These are phyloP conservation scores for Sugiyamaella lignohabitans DNA, from an alignment of 805 yeast genomes.

Conservation along the genomic window DNA sequence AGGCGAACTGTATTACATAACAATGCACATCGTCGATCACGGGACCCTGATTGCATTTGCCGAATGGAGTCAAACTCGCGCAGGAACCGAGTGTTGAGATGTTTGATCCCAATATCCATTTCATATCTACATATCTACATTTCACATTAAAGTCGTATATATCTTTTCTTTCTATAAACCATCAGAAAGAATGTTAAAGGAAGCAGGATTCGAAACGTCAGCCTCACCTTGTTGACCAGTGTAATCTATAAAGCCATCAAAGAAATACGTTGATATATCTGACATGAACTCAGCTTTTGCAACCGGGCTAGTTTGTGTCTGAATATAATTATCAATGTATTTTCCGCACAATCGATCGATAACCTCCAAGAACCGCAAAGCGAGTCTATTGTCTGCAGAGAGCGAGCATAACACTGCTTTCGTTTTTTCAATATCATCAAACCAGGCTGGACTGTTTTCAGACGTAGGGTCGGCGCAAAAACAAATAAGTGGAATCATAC, in stretches of 20 bases:
- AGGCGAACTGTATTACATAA: too few species aligned
- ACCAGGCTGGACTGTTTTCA: conserved; percentile 41
- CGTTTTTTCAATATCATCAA: conserved; percentile 38
- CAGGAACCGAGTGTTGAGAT: too few species aligned
- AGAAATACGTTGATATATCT: conserved; percentile 42
- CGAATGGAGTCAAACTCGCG: too few species aligned
- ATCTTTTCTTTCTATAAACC: neutral
- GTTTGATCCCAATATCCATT: too few species aligned
- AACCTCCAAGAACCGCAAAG: conserved; percentile 40
- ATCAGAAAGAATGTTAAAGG: conserved; percentile 2
- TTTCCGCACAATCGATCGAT: conserved; percentile 37
- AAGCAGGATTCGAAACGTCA: neutral
- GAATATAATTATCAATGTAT: conserved; percentile 13
- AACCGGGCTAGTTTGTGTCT: conserved; percentile 9
- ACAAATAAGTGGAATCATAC: conserved; percentile 51
- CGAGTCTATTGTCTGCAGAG: conserved; percentile 40
- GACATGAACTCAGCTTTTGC: conserved; percentile 31
- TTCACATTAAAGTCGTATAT: neutral
- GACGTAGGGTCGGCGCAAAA: conserved; percentile 46
- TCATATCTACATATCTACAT: too few species aligned
- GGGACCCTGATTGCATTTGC: too few species aligned
- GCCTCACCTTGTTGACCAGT: conserved; percentile 4
- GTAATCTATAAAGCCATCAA: conserved; percentile 32
- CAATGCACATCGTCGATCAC: too few species aligned
- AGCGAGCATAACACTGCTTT: conserved; percentile 36